phyloP scores from a whole-genome alignment of 2,329 filamentous ascomycete species.

The Bipolaris zeicola region DNA sequence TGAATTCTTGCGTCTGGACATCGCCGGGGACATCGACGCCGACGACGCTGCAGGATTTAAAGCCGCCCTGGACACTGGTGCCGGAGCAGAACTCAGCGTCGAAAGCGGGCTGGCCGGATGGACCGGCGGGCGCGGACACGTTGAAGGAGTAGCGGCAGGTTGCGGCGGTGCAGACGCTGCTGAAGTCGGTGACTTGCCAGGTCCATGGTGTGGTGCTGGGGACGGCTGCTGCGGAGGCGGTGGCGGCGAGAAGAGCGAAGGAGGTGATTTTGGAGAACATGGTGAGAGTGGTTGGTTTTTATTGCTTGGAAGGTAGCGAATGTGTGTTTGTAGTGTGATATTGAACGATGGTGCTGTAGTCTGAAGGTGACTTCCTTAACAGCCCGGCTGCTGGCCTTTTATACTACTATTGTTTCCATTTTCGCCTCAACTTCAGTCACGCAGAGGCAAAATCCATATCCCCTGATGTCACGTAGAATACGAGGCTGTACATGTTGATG shows the following conservation, averaged over 20 bases:
- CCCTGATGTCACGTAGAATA: neutral
- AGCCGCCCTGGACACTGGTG: slow-evolving; percentile 19
- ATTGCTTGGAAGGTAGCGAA: neutral
- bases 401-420: neutral
- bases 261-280: slow-evolving; percentile 21
- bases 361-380: neutral
- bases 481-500: neutral
- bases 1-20: slow-evolving; percentile 19
- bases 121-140: slow-evolving; percentile 19
- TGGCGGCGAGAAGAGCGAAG: slow-evolving; percentile 16
- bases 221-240: slow-evolving; percentile 9
- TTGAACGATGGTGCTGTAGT: neutral
- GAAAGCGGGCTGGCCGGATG: slow-evolving; percentile 21
- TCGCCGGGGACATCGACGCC: slow-evolving; percentile 18
- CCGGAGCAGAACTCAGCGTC: slow-evolving; percentile 19
- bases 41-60: slow-evolving; percentile 21
- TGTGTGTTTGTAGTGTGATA: neutral
- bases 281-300: neutral
- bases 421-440: neutral
- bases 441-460: neutral
- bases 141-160: slow-evolving; percentile 29
- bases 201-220: slow-evolving; percentile 11
- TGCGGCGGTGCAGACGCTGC: slow-evolving; percentile 27
- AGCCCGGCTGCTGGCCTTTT: neutral
- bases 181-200: slow-evolving; percentile 26